A percentile compares a stretch with the other conserved stretches of the same genome.
Conservation (phyloP, 1,284 basidiomycete genomes). For the Exobasidium rhododendri region DNA sequence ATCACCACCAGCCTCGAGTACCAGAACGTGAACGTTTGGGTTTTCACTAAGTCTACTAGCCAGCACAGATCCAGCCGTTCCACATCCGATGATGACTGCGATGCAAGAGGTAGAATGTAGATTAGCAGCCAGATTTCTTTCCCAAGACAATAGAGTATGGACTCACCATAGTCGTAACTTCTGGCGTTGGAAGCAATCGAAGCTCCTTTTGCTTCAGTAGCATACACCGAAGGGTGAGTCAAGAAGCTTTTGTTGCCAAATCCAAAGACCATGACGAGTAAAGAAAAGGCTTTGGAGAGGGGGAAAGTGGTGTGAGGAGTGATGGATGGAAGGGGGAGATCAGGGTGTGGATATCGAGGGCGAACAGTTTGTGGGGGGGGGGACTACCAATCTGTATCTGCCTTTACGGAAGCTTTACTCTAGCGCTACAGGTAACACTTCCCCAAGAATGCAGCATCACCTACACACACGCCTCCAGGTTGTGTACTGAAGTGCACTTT, state of each 20-base stretch:
- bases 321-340: too few species aligned
- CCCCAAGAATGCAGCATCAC: too few species aligned
- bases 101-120: conserved; percentile 4
- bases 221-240: conserved; percentile 11
- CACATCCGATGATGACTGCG: conserved; percentile 35
- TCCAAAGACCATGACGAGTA: conserved; percentile 12
- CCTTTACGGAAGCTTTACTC: too few species aligned
- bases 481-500: too few species aligned
- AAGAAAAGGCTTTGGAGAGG: too few species aligned
- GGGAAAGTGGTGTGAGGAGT: too few species aligned
- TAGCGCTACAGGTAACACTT: too few species aligned
- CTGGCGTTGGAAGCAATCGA: not conserved
- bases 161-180: conserved; percentile 15
- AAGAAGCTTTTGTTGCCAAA: conserved; percentile 14
- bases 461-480: too few species aligned
- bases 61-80: conserved; percentile 41
- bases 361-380: too few species aligned
- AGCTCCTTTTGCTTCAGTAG: conserved; percentile 6
- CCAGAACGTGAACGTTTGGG: conserved; percentile 31
- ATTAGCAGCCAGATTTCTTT: conserved; percentile 55
- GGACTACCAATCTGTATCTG: too few species aligned
- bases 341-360: too few species aligned
- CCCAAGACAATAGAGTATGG: conserved; percentile 59
- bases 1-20: conserved; percentile 40
- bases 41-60: conserved; percentile 38